A percentile compares a stretch with the other conserved stretches of the same genome.
Evolutionary conservation across 192 early-diverging fungal genomes (phyloP).

Genomic region (Coemansia sp.): DNA sequence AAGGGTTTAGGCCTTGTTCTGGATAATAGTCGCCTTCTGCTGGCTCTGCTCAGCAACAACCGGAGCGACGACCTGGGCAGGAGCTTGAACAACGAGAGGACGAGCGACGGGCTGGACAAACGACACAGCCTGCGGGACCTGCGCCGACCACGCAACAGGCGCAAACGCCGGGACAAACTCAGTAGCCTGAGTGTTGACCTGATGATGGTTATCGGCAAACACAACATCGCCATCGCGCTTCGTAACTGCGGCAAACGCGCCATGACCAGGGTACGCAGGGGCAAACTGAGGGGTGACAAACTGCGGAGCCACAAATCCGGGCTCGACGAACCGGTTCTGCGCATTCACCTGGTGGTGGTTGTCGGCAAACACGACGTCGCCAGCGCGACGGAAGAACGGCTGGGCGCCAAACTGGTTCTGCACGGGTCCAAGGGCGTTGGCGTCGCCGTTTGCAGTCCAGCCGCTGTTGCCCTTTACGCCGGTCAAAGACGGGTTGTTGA

Average conservation of each 20-base stretch:
- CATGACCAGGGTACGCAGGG: conserved; percentile 13
- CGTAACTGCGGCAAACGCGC: conserved; percentile 20
- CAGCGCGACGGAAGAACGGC: conserved; percentile 13
- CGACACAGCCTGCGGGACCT: conserved; percentile 14
- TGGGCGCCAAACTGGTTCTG: conserved; percentile 46
- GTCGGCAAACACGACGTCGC: conserved; percentile 50
- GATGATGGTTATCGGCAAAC: conserved; percentile 49
- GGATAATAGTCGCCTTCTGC: conserved; percentile 36
- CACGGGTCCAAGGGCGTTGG: conserved; percentile 46
- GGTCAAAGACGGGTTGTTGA: conserved; percentile 42
- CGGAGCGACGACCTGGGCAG: conserved; percentile 8
- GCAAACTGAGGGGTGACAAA: conserved; percentile 15
- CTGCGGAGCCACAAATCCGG: conserved; percentile 19
- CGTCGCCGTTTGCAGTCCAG: conserved; percentile 54
- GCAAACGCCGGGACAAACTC: conserved; percentile 18
- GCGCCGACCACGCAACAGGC: background rate
- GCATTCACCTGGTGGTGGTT: conserved; percentile 38
- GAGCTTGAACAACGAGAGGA: background rate
- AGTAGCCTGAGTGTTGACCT: conserved; percentile 16
- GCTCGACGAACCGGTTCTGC: conserved; percentile 8
- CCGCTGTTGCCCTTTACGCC: conserved; percentile 47
- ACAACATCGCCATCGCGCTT: conserved; percentile 43
- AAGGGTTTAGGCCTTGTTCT: conserved; percentile 36
- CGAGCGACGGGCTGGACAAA: background rate
- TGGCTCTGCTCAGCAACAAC: conserved; percentile 6